These are phyloP conservation scores for Colletotrichum sp. DNA, from an alignment of 2,329 filamentous ascomycete species.

Conservation along the genomic window DNA sequence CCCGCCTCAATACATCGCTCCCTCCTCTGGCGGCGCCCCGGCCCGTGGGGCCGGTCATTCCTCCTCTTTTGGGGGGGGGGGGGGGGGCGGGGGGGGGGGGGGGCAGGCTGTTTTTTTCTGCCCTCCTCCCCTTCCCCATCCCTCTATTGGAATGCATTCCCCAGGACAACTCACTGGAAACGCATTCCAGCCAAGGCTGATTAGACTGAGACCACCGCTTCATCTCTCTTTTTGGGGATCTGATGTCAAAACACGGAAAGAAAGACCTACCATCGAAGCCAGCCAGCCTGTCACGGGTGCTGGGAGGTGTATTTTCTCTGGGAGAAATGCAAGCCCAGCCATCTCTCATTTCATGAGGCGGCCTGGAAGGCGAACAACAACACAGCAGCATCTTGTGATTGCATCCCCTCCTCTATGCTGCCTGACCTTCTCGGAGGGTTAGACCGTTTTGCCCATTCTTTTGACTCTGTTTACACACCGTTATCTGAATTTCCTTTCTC, in stretches of 20 bases:
- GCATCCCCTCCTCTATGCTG: background rate
- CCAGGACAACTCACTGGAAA: constrained; percentile 1
- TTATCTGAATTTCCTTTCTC: background rate
- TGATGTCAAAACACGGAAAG: background rate
- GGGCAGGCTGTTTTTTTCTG: background rate
- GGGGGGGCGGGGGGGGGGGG: too few species aligned
- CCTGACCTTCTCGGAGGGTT: background rate
- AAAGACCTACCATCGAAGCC: background rate
- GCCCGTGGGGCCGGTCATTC: too few species aligned
- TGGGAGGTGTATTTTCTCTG: background rate
- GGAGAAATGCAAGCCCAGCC: background rate
- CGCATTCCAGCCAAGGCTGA: constrained; percentile 10
- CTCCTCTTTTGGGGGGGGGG: too few species aligned
- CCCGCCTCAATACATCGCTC: too few species aligned
- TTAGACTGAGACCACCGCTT: constrained; percentile 10
- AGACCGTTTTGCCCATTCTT: background rate
- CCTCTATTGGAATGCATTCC: constrained; percentile 18
- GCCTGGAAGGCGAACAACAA: background rate
- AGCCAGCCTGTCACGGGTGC: background rate
- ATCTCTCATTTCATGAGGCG: background rate
- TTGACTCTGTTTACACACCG: background rate
- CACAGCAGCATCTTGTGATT: background rate
- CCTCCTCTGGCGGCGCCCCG: too few species aligned
- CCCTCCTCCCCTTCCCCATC: background rate
- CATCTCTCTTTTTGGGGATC: background rate